Conservation (phyloP, 345 rosid species). For the Lepidium sativum region DNA sequence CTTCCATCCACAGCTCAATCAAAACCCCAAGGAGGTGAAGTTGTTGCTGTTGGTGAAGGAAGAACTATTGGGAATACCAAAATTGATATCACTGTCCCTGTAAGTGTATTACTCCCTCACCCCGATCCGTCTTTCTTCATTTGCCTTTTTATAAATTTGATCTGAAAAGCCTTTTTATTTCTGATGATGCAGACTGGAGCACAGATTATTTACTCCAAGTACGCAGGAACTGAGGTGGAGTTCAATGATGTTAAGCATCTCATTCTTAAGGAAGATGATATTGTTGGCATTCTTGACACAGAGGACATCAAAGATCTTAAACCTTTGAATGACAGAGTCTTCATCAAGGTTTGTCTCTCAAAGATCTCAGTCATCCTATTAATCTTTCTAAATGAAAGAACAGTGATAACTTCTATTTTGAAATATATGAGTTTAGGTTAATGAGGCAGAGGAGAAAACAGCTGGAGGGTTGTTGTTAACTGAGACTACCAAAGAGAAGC, state of each 20-base stretch:
- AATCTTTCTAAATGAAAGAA: not conserved
- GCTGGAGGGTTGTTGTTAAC: conserved; percentile 91
- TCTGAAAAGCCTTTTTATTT: not conserved
- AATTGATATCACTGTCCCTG: conserved; percentile 50
- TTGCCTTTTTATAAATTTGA: not conserved
- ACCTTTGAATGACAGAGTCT: conserved; percentile 83
- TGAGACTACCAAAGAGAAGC: conserved; percentile 82
- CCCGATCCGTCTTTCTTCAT: not conserved
- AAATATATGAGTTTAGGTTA: conserved; percentile 42
- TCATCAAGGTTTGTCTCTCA: conserved; percentile 54
- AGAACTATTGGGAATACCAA: conserved; percentile 56
- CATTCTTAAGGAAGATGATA: conserved; percentile 84
- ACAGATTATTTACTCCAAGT: conserved; percentile 77
- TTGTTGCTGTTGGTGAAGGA: conserved; percentile 88
- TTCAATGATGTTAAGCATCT: conserved; percentile 78
- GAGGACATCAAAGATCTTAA: conserved; percentile 87
- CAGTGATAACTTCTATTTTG: not conserved
- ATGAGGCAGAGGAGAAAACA: conserved; percentile 88
- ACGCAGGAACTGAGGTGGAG: conserved; percentile 87
- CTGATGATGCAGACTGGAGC: conserved; percentile 52
- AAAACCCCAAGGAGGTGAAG: conserved; percentile 92
- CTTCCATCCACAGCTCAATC: conserved; percentile 76
- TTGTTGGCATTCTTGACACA: conserved; percentile 89
- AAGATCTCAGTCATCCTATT: too few species aligned
- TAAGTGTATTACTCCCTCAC: not conserved